Base-by-base conservation (phyloP, 768 basidiomycete species). In the Leccinellum rugosiceps region DNA sequence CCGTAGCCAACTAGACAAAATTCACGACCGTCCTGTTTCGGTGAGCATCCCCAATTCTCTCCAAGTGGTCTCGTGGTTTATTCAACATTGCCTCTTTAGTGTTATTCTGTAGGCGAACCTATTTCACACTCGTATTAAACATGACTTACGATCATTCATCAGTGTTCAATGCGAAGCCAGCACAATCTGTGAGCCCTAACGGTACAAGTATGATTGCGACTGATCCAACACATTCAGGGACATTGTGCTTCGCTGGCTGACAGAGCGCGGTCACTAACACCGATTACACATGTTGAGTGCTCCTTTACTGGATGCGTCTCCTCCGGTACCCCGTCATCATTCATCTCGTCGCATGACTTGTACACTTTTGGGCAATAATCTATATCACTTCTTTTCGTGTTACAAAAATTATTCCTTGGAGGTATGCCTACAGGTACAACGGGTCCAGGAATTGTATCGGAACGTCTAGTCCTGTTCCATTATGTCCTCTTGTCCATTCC, bases 121-220 rank as follows among this genome's bases (percentile, higher is more conserved):
- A 10, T 32, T 31, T 38, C 2, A 26, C 43, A 23, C n/a, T 51
- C 31, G 34, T 34, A 46, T 48, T 50, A 9, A 7, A 31, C 34
- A 5, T 46, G 15, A 23, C 58, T 56, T 44, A 59, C 25, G 31
- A 35, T 34, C 23, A 14, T 49, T 23, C 47, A 49, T 1, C 64
- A 97, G 94, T 96, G 94, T 70, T 97, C 93, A 3, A 95, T 96
- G 88, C 95, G 94, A 74, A 94, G 87, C 66, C 90, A 92, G 72
- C 93, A 97, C 72, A 97, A 97, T 69, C 76, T 97, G 88, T 90
- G 63, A 55, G 89, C 70, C 32, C 26, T 9, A 11, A 7, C 9
- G 6, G 50, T 10, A 21, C 3, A 5, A 3, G 26, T 31, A 38
- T 26, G 13, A 17, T 17, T 23, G 21, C 52, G 50, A 47, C 45